A percentile compares a stretch with the other conserved stretches of the same genome.
These are phyloP conservation scores for Daldinia decipiens DNA, from an alignment of 495 filamentous ascomycete species.

Conservation along the genomic window DNA sequence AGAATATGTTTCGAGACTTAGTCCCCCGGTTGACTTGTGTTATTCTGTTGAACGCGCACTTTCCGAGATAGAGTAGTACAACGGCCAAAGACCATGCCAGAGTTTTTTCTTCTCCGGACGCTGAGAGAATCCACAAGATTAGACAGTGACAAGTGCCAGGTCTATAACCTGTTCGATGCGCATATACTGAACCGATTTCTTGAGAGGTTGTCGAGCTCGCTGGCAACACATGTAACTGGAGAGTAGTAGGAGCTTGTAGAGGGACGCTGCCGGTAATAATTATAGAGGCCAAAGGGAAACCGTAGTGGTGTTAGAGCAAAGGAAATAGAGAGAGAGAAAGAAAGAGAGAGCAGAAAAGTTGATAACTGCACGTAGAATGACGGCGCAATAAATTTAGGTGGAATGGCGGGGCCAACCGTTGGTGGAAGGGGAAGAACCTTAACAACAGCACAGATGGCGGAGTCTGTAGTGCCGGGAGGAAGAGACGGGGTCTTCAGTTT, in stretches of 20 bases:
- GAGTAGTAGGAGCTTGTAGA: conserved; percentile 10
- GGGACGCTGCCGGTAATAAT: conserved; percentile 16
- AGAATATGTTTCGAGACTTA: conserved; percentile 28
- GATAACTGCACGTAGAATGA: conserved; percentile 23
- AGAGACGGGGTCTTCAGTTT: conserved; percentile 41
- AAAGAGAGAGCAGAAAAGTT: conserved; percentile 6
- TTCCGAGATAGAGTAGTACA: conserved; percentile 15
- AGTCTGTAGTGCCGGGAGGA: conserved; percentile 44
- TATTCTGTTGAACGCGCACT: conserved; percentile 18
- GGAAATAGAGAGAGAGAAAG: not conserved
- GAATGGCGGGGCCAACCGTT: conserved; percentile 46
- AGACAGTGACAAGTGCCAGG: conserved; percentile 13
- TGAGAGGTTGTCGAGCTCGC: conserved; percentile 7
- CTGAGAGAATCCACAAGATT: conserved; percentile 6
- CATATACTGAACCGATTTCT: conserved; percentile 18
- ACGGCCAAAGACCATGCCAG: conserved; percentile 31
- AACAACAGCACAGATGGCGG: conserved; percentile 46
- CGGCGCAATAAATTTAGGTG: conserved; percentile 47
- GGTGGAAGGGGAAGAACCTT: conserved; percentile 44
- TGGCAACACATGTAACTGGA: conserved; percentile 13
- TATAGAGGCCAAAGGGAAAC: conserved; percentile 13
- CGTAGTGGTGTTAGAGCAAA: conserved; percentile 7
- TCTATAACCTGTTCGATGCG: conserved; percentile 22
- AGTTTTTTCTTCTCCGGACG: not conserved
- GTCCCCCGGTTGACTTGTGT: conserved; percentile 13